phyloP scores from a whole-genome alignment of 441 rosid species.

The Heliophila coronopifolia region DNA sequence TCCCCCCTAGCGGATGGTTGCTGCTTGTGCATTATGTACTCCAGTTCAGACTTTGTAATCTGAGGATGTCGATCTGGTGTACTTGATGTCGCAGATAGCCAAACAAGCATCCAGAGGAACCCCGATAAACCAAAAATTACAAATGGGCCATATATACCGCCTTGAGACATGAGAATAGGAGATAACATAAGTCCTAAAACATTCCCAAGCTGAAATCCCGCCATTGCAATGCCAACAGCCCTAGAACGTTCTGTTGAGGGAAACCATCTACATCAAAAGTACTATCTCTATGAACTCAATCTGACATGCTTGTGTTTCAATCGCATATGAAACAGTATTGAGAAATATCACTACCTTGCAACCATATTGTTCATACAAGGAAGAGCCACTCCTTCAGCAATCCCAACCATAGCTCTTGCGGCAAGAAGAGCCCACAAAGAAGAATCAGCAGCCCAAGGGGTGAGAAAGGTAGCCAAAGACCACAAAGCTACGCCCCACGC shows the following conservation, averaged over 20 bases:
- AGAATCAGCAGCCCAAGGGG: slow-evolving; percentile 84
- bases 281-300: not conserved
- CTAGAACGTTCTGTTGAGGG: slow-evolving; percentile 70
- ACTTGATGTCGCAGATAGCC: no score
- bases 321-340: slow-evolving; percentile 33
- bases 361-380: slow-evolving; percentile 89
- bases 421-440: slow-evolving; percentile 59
- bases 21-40: no score
- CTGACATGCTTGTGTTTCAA: not conserved
- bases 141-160: slow-evolving; percentile 76
- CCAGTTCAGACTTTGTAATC: slow-evolving; percentile 39
- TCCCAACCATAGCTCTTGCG: slow-evolving; percentile 84
- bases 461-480: slow-evolving; percentile 90
- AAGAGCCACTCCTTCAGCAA: slow-evolving; percentile 88
- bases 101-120: no score
- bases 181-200: slow-evolving; percentile 74
- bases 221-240: slow-evolving; percentile 91
- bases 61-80: no score
- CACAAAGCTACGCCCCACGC: slow-evolving; percentile 89
- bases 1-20: no score
- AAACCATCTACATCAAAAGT: slow-evolving; percentile 51
- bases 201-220: slow-evolving; percentile 92
- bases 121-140: slow-evolving; percentile 66
- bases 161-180: no score
- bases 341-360: no score